Conservation (phyloP, 257 asterid species). For the Catharanthus roseus region DNA sequence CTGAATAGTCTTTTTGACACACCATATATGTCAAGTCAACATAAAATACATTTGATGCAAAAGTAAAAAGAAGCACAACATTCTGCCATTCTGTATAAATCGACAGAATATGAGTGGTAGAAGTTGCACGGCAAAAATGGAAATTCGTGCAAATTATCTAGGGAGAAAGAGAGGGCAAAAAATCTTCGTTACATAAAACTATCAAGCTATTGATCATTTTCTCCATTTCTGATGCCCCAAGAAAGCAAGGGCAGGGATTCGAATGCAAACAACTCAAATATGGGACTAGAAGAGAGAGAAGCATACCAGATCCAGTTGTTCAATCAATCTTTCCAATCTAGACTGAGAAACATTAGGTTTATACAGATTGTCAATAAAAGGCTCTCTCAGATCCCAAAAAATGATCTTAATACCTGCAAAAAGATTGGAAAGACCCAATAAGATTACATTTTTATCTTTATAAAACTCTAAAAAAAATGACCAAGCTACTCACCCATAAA, state of each 20-base stretch:
- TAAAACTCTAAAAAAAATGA: conserved; percentile 6
- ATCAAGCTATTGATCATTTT: neutral
- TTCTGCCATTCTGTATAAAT: neutral
- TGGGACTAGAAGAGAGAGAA: conserved; percentile 2
- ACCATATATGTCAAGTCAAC: neutral
- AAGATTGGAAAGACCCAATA: neutral
- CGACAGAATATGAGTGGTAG: neutral
- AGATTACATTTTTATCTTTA: conserved; percentile 14
- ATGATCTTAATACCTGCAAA: conserved; percentile 72
- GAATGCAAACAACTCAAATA: neutral
- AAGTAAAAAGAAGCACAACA: neutral
- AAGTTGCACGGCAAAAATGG: conserved; percentile 4
- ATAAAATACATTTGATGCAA: neutral
- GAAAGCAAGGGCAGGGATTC: neutral
- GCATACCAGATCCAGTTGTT: conserved; percentile 77
- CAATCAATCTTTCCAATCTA: conserved; percentile 74
- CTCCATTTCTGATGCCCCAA: neutral
- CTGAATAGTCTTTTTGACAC: neutral
- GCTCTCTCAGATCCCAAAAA: conserved; percentile 91
- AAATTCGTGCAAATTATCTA: neutral
- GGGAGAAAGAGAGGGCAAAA: neutral
- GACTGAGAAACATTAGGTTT: conserved; percentile 75
- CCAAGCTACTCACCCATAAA: conserved; percentile 56
- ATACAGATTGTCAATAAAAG: conserved; percentile 76
- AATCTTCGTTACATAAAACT: neutral